phyloP scores from a whole-genome alignment of 805 yeast genomes.

The Saccharomyces jurei region DNA sequence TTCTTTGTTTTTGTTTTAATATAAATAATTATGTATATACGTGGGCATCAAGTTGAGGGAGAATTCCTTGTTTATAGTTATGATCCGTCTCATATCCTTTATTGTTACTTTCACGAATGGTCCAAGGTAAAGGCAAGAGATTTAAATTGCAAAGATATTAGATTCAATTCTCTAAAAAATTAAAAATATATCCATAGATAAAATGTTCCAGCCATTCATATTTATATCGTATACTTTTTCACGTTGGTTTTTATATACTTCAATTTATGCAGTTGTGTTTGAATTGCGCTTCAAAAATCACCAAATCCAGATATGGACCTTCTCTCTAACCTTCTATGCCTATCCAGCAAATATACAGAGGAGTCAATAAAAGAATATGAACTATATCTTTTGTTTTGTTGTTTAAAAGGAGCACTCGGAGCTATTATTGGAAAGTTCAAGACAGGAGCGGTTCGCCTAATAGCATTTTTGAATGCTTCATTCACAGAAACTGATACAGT shows the following conservation, averaged over 20 bases:
- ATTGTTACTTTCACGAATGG: neutral
- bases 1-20: neutral
- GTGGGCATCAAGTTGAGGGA: neutral
- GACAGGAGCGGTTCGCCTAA: neutral
- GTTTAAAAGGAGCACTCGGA: neutral
- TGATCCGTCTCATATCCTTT: neutral
- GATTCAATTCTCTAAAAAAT: neutral
- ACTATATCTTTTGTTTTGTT: neutral
- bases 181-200: neutral
- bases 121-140: neutral
- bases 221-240: neutral
- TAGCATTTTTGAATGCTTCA: slow-evolving; percentile 11
- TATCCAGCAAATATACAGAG: neutral
- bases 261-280: neutral
- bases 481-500: slow-evolving; percentile 1
- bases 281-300: neutral
- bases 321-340: neutral
- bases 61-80: neutral
- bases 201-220: neutral
- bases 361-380: neutral
- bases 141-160: neutral
- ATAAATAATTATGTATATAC: neutral
- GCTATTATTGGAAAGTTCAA: neutral
- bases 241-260: neutral
- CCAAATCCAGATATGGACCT: neutral